phyloP scores from a whole-genome alignment of 257 asterid genomes.

The Leptodermis oblonga region DNA sequence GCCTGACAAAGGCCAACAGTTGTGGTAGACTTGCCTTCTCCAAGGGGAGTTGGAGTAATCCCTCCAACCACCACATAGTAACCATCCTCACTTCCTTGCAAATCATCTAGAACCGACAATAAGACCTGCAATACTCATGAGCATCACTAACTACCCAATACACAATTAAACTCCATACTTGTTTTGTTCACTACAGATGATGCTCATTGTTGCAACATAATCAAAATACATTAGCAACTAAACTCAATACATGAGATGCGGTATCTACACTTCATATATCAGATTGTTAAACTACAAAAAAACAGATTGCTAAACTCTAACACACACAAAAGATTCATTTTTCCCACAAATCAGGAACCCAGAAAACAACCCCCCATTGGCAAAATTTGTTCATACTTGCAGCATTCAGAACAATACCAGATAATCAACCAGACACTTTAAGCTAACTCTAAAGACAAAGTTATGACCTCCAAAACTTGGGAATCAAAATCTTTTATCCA shows the following conservation, averaged over 20 bases:
- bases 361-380: neutral
- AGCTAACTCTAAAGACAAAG: too few relatives aligned
- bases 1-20: slow-evolving; percentile 99
- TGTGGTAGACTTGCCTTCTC: slow-evolving; percentile 97
- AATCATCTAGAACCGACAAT: slow-evolving; percentile 69
- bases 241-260: too few relatives aligned
- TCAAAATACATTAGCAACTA: too few relatives aligned
- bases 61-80: slow-evolving; percentile 98
- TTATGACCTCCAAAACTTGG: too few relatives aligned
- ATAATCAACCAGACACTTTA: neutral
- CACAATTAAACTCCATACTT: too few relatives aligned
- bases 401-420: neutral
- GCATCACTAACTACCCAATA: too few relatives aligned
- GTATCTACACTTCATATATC: neutral
- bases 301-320: neutral
- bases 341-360: neutral
- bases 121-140: slow-evolving; percentile 49
- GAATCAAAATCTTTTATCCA: neutral
- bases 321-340: neutral
- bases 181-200: too few relatives aligned
- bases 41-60: slow-evolving; percentile 99
- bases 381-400: neutral
- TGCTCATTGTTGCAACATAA: too few relatives aligned
- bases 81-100: slow-evolving; percentile 62
- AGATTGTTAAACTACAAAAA: neutral